Evolutionary conservation across 2,329 filamentous ascomycete genomes (phyloP).

Genomic region (Neonectria magnoliae): DNA sequence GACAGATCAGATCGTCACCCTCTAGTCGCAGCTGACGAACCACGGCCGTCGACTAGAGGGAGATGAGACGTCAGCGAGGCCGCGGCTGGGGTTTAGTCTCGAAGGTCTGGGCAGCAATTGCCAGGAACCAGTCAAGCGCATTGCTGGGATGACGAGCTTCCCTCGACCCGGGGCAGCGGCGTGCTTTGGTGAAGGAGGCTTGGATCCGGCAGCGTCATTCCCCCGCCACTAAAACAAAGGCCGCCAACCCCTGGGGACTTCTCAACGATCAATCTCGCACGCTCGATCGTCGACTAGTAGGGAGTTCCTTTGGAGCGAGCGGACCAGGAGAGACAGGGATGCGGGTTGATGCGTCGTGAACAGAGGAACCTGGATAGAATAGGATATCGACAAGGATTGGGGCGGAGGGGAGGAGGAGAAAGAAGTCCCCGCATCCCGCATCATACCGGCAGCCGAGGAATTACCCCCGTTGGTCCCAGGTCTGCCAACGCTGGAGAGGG

Average conservation of each 20-base stretch:
- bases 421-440: not conserved
- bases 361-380: not conserved
- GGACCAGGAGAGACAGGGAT: constrained; percentile 14
- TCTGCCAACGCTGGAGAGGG: not conserved
- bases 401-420: not conserved
- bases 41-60: not conserved
- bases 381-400: not conserved
- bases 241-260: not conserved
- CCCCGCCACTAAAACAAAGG: constrained; percentile 30
- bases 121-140: constrained; percentile 17
- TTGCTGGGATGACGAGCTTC: constrained; percentile 25
- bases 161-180: constrained; percentile 33
- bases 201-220: constrained; percentile 37
- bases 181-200: constrained; percentile 27
- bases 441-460: not conserved
- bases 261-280: constrained; percentile 9
- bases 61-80: constrained; percentile 7
- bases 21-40: constrained; percentile 8
- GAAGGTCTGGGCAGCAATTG: constrained; percentile 1
- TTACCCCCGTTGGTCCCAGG: too few species aligned
- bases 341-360: not conserved
- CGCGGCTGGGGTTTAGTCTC: not conserved
- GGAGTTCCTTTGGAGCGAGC: constrained; percentile 17
- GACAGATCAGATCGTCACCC: constrained; percentile 11
- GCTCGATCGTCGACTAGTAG: not conserved